phyloP scores from a whole-genome alignment of 345 rosid species.

The Sapria himalayana region DNA sequence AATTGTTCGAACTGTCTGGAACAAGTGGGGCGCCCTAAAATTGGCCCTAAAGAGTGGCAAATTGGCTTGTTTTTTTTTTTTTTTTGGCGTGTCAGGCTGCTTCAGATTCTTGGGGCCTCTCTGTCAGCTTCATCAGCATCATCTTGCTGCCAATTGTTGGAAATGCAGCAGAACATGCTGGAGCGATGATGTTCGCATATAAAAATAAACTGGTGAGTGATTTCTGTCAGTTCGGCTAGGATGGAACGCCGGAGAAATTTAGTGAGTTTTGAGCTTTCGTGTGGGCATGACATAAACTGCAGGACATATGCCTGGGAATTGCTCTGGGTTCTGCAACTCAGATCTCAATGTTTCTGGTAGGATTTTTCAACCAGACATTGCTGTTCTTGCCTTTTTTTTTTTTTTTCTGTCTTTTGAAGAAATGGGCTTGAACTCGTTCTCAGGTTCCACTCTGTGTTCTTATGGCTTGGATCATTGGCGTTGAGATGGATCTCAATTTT shows the following conservation, averaged over 20 bases:
- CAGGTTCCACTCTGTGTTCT: slow-evolving; percentile 59
- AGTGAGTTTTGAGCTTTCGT: not conserved
- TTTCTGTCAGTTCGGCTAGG: too few relatives aligned
- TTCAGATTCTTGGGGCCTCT: slow-evolving; percentile 72
- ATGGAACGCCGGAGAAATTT: too few relatives aligned
- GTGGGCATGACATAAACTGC: slow-evolving; percentile 10
- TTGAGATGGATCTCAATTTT: slow-evolving; percentile 69
- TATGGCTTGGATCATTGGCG: slow-evolving; percentile 58
- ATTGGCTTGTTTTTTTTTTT: too few relatives aligned
- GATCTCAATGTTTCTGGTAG: slow-evolving; percentile 64
- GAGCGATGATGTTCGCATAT: slow-evolving; percentile 82
- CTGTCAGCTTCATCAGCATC: slow-evolving; percentile 74
- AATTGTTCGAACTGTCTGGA: not conserved
- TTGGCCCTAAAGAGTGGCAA: too few relatives aligned
- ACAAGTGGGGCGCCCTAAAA: too few relatives aligned
- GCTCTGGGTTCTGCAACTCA: slow-evolving; percentile 88
- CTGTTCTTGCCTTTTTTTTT: not conserved
- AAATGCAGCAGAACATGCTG: slow-evolving; percentile 91
- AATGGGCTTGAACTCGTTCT: too few relatives aligned
- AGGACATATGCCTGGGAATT: slow-evolving; percentile 76
- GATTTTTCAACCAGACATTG: slow-evolving; percentile 2
- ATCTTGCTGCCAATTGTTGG: slow-evolving; percentile 84
- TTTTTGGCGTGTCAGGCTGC: slow-evolving; percentile 23
- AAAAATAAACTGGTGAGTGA: slow-evolving; percentile 62
- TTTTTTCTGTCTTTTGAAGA: too few relatives aligned